Base-by-base conservation (phyloP, 768 basidiomycete species). In the Mycena chlorophos region DNA sequence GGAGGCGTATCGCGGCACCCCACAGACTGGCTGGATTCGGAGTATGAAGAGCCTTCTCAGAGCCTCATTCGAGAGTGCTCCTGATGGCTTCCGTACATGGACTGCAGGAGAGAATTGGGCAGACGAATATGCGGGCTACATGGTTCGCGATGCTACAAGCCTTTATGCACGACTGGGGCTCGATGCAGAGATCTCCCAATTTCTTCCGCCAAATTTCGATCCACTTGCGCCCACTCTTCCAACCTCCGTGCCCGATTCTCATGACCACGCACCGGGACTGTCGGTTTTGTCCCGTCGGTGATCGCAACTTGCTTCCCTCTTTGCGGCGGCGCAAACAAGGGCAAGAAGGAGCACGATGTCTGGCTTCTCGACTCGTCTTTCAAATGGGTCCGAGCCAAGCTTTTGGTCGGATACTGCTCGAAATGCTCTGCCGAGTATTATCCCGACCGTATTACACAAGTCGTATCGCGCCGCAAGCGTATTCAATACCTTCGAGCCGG, bases 401-500 rank as follows among this genome's bases (percentile, higher is more conserved):
- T 51, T 5, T 6, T 51, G 8, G 28, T 51, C 17, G 49, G 28
- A 29, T 10, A 12, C 8, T 51, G 49, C 37, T 22, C 49, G 8
- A 23, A 20, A 39, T 51, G 49, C 28, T 12, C 5, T 8, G 14
- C 49, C 16, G 49, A 51, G 10, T 51, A 39, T 20, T 49, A 49
- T 31, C 48, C 48, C 27, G 48, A 49, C 29, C 26, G 48, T 6
- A 20, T 49, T n/a, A 49, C 48, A 23, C 23, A 13, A 13, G 13
- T 10, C 6, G 48, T 13, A 17, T 10, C 12, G 17, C 12, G 23
- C 13, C 10, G 28, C 27, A 14, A 29, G 12, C 22, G 46, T 8
- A 26, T 25, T 25, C 22, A 47, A 23, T 26, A 28, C 8, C 26
- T 47, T 60, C 0, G 61, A 65, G 22, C 47, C 50, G 42, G 52